phyloP scores from a whole-genome alignment of 345 rosid genomes.

The Mercurialis annua region DNA sequence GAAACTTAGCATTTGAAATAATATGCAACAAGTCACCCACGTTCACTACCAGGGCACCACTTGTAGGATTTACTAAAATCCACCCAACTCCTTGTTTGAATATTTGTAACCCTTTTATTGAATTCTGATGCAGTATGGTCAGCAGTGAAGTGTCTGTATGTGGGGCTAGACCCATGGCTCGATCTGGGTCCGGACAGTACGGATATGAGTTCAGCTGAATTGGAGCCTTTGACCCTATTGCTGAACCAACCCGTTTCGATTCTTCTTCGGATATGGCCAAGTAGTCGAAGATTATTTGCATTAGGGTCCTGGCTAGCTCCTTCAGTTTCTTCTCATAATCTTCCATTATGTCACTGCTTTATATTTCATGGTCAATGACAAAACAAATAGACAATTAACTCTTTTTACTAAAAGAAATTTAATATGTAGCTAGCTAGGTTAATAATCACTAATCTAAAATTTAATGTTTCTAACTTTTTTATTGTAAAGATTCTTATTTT shows the following conservation, averaged over 20 bases:
- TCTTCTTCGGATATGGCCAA: constrained; percentile 34
- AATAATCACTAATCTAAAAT: too few species aligned
- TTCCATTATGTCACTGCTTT: constrained; percentile 54
- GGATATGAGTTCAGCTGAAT: constrained; percentile 88
- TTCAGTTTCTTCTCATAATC: constrained; percentile 65
- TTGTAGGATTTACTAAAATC: constrained; percentile 51
- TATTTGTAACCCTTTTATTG: constrained; percentile 54
- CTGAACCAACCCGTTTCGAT: constrained; percentile 23
- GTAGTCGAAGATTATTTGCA: constrained; percentile 42
- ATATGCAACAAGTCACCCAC: constrained; percentile 83
- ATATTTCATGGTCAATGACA: background rate
- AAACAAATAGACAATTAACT: too few species aligned
- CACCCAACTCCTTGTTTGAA: constrained; percentile 56
- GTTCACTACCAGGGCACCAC: constrained; percentile 69
- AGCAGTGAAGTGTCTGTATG: constrained; percentile 78
- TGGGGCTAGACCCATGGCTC: constrained; percentile 80
- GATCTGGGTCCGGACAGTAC: constrained; percentile 62
- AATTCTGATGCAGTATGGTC: constrained; percentile 64
- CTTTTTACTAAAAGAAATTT: too few species aligned
- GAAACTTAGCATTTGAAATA: constrained; percentile 55
- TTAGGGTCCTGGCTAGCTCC: constrained; percentile 47
- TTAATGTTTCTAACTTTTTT: too few species aligned
- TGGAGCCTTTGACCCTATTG: constrained; percentile 22
- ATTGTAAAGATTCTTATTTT: too few species aligned
- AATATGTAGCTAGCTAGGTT: too few species aligned